Conservation (phyloP, 129 eudicot genomes). For the Lonicera japonica region DNA sequence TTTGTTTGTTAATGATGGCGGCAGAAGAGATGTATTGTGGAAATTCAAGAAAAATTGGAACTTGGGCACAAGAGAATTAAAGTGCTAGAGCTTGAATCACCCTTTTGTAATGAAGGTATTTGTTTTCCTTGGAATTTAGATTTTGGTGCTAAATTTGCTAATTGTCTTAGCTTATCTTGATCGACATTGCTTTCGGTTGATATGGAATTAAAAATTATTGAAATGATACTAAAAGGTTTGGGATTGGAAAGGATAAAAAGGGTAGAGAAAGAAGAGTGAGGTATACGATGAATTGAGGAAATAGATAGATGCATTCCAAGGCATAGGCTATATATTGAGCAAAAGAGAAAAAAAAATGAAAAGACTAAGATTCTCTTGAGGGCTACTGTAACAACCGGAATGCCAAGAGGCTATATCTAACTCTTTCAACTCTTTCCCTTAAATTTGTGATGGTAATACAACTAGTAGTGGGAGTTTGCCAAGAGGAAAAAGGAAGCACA, state of each 20-base stretch:
- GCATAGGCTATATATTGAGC: no score
- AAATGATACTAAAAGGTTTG: background rate
- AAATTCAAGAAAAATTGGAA: slow-evolving; percentile 38
- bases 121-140: background rate
- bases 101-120: slow-evolving; percentile 50
- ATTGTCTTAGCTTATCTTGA: background rate
- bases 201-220: background rate
- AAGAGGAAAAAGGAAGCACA: no score
- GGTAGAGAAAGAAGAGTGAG: no score
- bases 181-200: background rate
- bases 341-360: no score
- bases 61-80: slow-evolving; percentile 40
- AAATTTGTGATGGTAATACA: no score
- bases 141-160: background rate
- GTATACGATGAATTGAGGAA: slow-evolving; percentile 3
- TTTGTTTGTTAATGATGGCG: slow-evolving; percentile 27
- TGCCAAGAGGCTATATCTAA: no score
- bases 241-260: no score
- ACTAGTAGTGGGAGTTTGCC: no score
- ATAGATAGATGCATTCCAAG: background rate
- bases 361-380: no score
- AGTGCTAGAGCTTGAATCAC: slow-evolving; percentile 54
- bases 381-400: no score
- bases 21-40: slow-evolving; percentile 43
- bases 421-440: no score